A percentile compares a stretch with the other conserved stretches of the same genome.
These are phyloP conservation scores for Dactylellina sp. DNA, from an alignment of 2,329 filamentous ascomycete genomes.

Conservation along the genomic window DNA sequence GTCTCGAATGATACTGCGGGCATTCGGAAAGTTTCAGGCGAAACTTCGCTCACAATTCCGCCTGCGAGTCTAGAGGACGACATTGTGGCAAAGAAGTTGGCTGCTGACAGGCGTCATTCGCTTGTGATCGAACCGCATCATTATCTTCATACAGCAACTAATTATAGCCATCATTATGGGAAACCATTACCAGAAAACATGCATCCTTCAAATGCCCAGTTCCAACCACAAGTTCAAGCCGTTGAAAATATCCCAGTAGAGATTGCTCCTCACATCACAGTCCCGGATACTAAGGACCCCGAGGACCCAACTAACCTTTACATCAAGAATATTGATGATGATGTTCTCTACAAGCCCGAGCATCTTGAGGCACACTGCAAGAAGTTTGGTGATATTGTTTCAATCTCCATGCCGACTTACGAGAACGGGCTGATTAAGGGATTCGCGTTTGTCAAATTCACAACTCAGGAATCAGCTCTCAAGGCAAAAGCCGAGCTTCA, in stretches of 20 bases:
- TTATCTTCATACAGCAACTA: conserved; percentile 18
- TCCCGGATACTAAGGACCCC: conserved; percentile 60
- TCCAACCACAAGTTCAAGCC: conserved; percentile 7
- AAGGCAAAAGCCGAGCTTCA: conserved; percentile 92
- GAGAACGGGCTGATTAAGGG: conserved; percentile 89
- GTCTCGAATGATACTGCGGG: conserved; percentile 31
- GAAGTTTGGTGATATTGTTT: conserved; percentile 90
- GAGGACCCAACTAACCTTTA: conserved; percentile 79
- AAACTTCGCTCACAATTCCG: conserved; percentile 28
- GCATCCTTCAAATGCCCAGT: conserved; percentile 24
- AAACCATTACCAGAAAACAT: conserved; percentile 28
- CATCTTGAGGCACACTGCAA: conserved; percentile 94
- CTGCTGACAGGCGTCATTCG: not conserved
- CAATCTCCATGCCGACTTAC: conserved; percentile 90
- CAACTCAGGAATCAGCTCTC: conserved; percentile 85
- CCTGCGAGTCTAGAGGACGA: not conserved
- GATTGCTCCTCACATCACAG: conserved; percentile 29
- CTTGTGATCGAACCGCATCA: conserved; percentile 21
- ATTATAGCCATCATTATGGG: conserved; percentile 15
- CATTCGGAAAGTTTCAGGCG: conserved; percentile 33
- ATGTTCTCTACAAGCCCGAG: conserved; percentile 92
- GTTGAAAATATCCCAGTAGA: conserved; percentile 12
- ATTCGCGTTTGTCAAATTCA: conserved; percentile 96
- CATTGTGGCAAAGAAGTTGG: not conserved
- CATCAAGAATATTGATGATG: conserved; percentile 99